A percentile compares a stretch with the other conserved stretches of the same genome.
phyloP scores from a whole-genome alignment of 192 early-diverging fungal species.

The Funneliformis geosporum region DNA sequence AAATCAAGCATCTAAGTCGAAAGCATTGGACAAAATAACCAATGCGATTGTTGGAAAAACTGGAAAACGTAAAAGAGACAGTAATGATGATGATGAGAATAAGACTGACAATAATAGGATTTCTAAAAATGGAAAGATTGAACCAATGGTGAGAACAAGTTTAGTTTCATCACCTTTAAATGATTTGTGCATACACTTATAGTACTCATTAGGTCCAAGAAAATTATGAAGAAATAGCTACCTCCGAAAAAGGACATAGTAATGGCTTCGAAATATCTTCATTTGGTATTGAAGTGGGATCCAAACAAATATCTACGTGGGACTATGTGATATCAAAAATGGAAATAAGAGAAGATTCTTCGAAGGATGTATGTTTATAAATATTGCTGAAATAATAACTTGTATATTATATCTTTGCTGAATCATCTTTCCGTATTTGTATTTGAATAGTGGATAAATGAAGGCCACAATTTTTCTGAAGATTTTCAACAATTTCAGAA shows the following conservation, averaged over 20 bases:
- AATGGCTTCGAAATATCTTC: constrained; percentile 4
- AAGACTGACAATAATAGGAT: constrained; percentile 1
- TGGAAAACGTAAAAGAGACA: constrained; percentile 27
- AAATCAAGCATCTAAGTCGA: constrained; percentile 21
- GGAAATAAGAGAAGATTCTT: constrained; percentile 22
- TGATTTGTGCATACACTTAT: constrained; percentile 26
- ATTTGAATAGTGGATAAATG: constrained; percentile 28
- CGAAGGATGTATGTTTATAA: constrained; percentile 25
- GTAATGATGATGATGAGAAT: constrained; percentile 20
- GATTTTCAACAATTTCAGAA: constrained; percentile 29
- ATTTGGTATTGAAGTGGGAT: constrained; percentile 18
- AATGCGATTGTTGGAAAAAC: constrained; percentile 11
- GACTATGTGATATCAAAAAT: constrained; percentile 29
- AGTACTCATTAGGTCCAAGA: constrained; percentile 23
- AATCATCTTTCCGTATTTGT: constrained; percentile 21
- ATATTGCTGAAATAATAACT: constrained; percentile 23
- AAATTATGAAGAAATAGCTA: constrained; percentile 25
- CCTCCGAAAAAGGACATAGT: constrained; percentile 21
- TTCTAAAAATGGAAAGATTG: constrained; percentile 19
- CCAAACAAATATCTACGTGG: constrained; percentile 24
- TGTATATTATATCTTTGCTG: constrained; percentile 19
- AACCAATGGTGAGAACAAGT: constrained; percentile 25
- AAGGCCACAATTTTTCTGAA: constrained; percentile 26
- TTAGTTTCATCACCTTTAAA: constrained; percentile 20
- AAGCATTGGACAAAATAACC: constrained; percentile 27